A percentile compares a stretch with the other conserved stretches of the same genome.
These are phyloP conservation scores for Luffa aegyptiaca DNA, from an alignment of 306 rosid species.

Conservation along the genomic window DNA sequence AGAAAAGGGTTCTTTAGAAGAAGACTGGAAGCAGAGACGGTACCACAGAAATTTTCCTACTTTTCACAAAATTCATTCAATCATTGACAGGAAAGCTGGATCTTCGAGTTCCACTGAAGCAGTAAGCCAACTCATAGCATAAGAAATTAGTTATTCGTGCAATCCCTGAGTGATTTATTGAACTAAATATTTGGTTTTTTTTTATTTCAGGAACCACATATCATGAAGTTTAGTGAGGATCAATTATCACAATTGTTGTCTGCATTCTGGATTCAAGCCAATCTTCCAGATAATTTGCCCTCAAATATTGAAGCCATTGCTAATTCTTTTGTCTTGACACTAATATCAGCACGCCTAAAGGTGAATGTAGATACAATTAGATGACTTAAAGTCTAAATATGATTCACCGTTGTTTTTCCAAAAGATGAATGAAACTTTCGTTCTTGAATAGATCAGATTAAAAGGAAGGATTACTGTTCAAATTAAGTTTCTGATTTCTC, in stretches of 20 bases:
- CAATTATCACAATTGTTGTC: constrained; percentile 79
- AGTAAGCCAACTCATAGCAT: constrained; percentile 30
- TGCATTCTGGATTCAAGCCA: constrained; percentile 88
- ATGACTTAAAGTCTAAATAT: neutral
- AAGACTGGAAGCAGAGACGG: constrained; percentile 56
- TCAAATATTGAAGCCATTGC: constrained; percentile 80
- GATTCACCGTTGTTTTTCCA: neutral
- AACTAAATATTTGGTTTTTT: constrained; percentile 11
- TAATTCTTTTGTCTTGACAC: constrained; percentile 59
- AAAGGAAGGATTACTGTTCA: neutral
- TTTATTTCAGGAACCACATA: constrained; percentile 55
- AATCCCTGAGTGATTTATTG: neutral
- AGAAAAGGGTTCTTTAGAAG: constrained; percentile 39
- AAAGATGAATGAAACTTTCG: neutral
- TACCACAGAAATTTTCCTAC: constrained; percentile 55
- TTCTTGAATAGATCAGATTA: neutral
- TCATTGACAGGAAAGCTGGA: constrained; percentile 58
- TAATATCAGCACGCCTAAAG: constrained; percentile 65
- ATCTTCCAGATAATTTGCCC: constrained; percentile 73
- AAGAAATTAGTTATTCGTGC: neutral
- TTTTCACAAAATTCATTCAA: constrained; percentile 51
- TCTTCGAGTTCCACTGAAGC: constrained; percentile 38
- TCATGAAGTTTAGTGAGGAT: constrained; percentile 82
- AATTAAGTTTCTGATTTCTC: neutral
- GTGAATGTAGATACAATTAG: constrained; percentile 20